phyloP scores from a whole-genome alignment of 2,329 filamentous ascomycete species.

The Aspergillus phoenicis region DNA sequence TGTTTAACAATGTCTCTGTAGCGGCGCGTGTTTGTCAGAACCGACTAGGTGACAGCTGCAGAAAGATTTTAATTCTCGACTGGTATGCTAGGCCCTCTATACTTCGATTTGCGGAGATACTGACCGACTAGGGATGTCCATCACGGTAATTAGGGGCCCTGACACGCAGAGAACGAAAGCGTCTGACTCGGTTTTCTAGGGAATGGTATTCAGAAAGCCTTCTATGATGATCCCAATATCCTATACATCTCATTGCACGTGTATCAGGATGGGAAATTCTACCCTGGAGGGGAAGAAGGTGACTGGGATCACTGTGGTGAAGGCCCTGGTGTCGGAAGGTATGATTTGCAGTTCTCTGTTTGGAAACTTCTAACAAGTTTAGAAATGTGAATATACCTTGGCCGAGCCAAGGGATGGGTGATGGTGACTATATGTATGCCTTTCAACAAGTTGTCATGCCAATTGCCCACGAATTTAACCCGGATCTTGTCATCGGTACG shows the following conservation, averaged over 20 bases:
- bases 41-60: constrained; percentile 76
- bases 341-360: constrained; percentile 21
- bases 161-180: not conserved
- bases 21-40: constrained; percentile 84
- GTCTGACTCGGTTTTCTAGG: constrained; percentile 51
- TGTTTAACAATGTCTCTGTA: constrained; percentile 97
- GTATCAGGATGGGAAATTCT: constrained; percentile 80
- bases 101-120: constrained; percentile 10
- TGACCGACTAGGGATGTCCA: constrained; percentile 62
- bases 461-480: constrained; percentile 88
- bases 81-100: constrained; percentile 65
- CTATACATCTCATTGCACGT: constrained; percentile 96
- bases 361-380: constrained; percentile 15
- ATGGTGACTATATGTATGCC: constrained; percentile 94
- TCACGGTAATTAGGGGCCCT: constrained; percentile 51
- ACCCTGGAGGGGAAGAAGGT: constrained; percentile 67
- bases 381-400: constrained; percentile 71
- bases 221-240: constrained; percentile 91
- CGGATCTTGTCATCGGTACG: constrained; percentile 79
- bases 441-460: constrained; percentile 98
- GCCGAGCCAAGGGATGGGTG: constrained; percentile 77
- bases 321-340: constrained; percentile 60
- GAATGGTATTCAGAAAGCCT: constrained; percentile 94
- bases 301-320: constrained; percentile 62
- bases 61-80: constrained; percentile 89